phyloP scores from a whole-genome alignment of 345 rosid genomes.

The Cardamine occulta region DNA sequence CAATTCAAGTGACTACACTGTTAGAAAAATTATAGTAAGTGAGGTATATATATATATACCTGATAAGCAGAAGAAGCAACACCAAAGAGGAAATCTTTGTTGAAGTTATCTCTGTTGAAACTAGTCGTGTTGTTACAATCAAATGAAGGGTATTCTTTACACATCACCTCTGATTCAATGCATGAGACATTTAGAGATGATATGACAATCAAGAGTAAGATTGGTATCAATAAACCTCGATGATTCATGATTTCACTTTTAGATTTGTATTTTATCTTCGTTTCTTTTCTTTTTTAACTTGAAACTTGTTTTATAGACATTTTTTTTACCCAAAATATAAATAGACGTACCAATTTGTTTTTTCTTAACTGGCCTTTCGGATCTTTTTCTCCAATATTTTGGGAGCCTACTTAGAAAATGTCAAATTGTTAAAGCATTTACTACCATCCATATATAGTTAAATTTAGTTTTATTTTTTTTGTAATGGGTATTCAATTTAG shows the following conservation, averaged over 20 bases:
- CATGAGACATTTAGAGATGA: background rate
- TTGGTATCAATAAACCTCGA: background rate
- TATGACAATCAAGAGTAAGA: background rate
- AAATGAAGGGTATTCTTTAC: slow-evolving; percentile 21
- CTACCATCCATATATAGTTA: background rate
- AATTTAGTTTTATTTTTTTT: no score
- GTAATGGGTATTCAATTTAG: background rate
- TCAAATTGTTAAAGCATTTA: background rate
- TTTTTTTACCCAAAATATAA: background rate
- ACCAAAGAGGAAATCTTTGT: slow-evolving; percentile 33
- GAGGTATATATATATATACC: background rate
- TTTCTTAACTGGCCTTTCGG: background rate
- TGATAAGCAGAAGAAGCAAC: slow-evolving; percentile 43
- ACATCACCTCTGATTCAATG: background rate
- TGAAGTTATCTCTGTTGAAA: slow-evolving; percentile 17
- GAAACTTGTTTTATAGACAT: background rate
- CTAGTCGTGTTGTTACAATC: background rate
- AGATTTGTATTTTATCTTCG: background rate
- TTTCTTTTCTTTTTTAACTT: background rate
- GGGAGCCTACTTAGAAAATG: background rate
- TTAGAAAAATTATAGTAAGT: background rate
- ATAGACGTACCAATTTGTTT: background rate
- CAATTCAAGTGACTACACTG: background rate
- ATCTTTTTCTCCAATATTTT: slow-evolving; percentile 12
- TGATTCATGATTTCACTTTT: slow-evolving; percentile 4